Conservation (phyloP, 371 early-diverging fungal species). For the Rhizopus delemar region DNA sequence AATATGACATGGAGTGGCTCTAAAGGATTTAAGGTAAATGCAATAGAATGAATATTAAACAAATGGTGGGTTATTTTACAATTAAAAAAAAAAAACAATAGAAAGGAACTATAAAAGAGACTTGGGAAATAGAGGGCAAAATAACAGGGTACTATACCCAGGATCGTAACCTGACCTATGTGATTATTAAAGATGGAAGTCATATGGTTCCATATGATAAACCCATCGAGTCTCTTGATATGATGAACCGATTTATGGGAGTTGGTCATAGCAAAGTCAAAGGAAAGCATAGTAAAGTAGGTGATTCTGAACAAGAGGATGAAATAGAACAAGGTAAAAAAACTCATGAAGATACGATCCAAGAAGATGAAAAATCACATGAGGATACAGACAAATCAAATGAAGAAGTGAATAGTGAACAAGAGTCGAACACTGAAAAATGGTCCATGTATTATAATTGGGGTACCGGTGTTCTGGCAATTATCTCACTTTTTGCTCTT, state of each 20-base stretch:
- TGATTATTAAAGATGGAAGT: conserved; percentile 65
- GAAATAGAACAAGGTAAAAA: background rate
- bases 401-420: background rate
- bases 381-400: too few species aligned
- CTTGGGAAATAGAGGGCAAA: conserved; percentile 63
- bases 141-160: conserved; percentile 57
- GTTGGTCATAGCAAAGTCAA: conserved; percentile 36
- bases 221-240: conserved; percentile 65
- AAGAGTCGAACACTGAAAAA: background rate
- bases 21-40: conserved; percentile 52
- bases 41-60: background rate
- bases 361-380: background rate
- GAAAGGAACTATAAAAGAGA: conserved; percentile 27
- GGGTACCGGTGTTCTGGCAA: conserved; percentile 35
- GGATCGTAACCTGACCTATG: conserved; percentile 72
- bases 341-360: background rate
- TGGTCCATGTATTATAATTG: conserved; percentile 18
- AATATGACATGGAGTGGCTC: conserved; percentile 76
- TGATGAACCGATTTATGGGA: conserved; percentile 77
- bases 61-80: too few species aligned
- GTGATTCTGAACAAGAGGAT: conserved; percentile 3
- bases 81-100: conserved; percentile 1
- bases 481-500: conserved; percentile 32
- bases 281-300: conserved; percentile 36
- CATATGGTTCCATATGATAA: conserved; percentile 87